A percentile compares a stretch with the other conserved stretches of the same genome.
phyloP scores from a whole-genome alignment of 1,139 yeast genomes.

The Pichia inconspicua region DNA sequence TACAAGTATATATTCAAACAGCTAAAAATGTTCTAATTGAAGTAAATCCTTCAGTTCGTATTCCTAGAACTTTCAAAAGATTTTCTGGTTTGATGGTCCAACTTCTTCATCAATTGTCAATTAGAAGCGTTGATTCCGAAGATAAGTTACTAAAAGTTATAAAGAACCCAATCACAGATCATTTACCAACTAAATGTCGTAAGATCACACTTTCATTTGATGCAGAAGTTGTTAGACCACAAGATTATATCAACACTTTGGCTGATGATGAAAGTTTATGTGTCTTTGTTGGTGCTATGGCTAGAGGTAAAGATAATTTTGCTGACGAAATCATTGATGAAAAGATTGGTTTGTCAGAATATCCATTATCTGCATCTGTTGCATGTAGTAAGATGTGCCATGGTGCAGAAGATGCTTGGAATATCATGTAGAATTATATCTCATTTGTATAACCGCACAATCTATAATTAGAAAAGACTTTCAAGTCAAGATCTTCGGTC shows the following conservation, averaged over 20 bases:
- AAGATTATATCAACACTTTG: slow-evolving; percentile 74
- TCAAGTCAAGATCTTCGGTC: too few species aligned
- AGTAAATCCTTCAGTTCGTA: slow-evolving; percentile 92
- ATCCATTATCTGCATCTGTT: slow-evolving; percentile 93
- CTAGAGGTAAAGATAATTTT: slow-evolving; percentile 93
- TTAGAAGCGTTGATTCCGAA: slow-evolving; percentile 89
- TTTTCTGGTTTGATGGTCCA: slow-evolving; percentile 98
- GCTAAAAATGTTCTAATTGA: slow-evolving; percentile 91
- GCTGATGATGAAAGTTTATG: slow-evolving; percentile 90
- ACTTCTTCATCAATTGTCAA: slow-evolving; percentile 81
- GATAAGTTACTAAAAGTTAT: slow-evolving; percentile 89
- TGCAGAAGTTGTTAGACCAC: slow-evolving; percentile 80
- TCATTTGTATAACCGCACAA: background rate
- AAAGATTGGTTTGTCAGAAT: slow-evolving; percentile 89
- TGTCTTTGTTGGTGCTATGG: slow-evolving; percentile 99
- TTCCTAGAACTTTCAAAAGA: slow-evolving; percentile 96
- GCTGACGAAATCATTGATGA: slow-evolving; percentile 97
- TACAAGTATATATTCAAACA: slow-evolving; percentile 94
- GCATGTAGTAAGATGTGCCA: slow-evolving; percentile 98
- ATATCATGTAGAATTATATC: slow-evolving; percentile 42
- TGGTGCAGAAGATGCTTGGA: slow-evolving; percentile 98
- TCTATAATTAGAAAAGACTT: background rate
- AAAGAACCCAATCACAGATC: slow-evolving; percentile 95
- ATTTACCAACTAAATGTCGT: slow-evolving; percentile 90
- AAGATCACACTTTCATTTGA: slow-evolving; percentile 92